Evolutionary conservation across 2,329 filamentous ascomycete genomes (phyloP), one percentile per base, ranked within the genome.

Genomic region (Microdochium trichocladiopsis): DNA sequence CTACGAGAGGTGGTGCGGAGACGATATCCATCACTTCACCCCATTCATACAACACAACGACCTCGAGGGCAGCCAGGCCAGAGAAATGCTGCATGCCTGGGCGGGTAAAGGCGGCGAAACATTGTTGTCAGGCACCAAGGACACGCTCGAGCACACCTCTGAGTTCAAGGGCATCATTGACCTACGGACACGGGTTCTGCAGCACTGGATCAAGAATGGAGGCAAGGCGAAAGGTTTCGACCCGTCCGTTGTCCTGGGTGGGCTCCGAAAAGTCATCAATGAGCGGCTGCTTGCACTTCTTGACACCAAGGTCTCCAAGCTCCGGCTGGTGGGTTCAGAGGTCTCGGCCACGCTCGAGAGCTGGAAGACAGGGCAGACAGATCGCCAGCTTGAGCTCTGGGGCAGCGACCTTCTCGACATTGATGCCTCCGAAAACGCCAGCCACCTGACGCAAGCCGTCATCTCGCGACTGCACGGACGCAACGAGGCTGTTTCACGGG

Each of bases 21-120:
- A 91, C 8, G 90, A 95, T 55, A 88, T 96, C 43, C 82, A 82
- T 48, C 87, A 87, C 57, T 96, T 95, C 64, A 93, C 85, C 1
- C 92, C 92, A 0, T 96, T 90, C 72, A 88, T 95, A 33, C 84
- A 88, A 25, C 85, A 95, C 60, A 89, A 92, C 58, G 88, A 94
- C 58, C 68, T 89, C 4, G 79, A 84, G 23, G 81, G 78, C 21
- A 69, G 73, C 23, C 78, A 83, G 55, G 80, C 82, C 1, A 76
- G 78, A 43, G 78, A 82, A 2, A 82, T 82, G 66, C 75, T 90
- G 14, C 76, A 76, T 22, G 66, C 64, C 25, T 92, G 88, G 87
- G 82, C 83, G 0, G 75, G 75, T 50, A 75, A 77, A 50, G 83
- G 83, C 1, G 79, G 82, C 18, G 71, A 79, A 47, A 74, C 78